A percentile compares a stretch with the other conserved stretches of the same genome.
phyloP scores from a whole-genome alignment of 1,284 basidiomycete genomes.

The Mycosarcoma maydis region DNA sequence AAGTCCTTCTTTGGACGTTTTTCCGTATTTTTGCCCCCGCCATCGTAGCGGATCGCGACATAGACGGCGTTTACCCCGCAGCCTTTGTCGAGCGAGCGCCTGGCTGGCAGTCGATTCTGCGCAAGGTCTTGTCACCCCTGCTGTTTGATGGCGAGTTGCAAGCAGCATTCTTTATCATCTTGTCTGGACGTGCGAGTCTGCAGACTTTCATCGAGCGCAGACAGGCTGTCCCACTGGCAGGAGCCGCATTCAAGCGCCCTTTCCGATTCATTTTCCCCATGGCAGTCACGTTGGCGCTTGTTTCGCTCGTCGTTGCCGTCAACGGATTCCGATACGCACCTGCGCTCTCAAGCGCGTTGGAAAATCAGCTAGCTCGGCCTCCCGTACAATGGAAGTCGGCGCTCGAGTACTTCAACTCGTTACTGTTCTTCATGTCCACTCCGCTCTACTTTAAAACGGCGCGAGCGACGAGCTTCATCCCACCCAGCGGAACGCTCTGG shows the following conservation, averaged over 20 bases:
- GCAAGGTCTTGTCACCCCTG: conserved; percentile 48
- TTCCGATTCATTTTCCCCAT: conserved; percentile 50
- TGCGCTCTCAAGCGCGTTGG: conserved; percentile 8
- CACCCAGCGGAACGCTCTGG: conserved; percentile 49
- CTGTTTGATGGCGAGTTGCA: conserved; percentile 55
- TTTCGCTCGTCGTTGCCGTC: conserved; percentile 31
- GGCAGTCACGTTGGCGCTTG: conserved; percentile 44
- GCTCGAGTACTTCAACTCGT: conserved; percentile 52
- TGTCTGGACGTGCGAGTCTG: conserved; percentile 42
- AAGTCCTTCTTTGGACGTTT: conserved; percentile 55
- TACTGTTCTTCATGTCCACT: conserved; percentile 48
- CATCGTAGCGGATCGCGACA: conserved; percentile 45
- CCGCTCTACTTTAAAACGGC: conserved; percentile 27
- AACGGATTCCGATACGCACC: conserved; percentile 47
- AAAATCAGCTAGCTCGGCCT: conserved; percentile 44
- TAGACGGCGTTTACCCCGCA: conserved; percentile 45
- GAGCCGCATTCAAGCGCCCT: conserved; percentile 53
- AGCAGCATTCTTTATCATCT: conserved; percentile 48
- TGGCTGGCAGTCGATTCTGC: conserved; percentile 41
- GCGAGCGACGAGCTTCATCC: conserved; percentile 40
- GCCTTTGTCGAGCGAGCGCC: conserved; percentile 21
- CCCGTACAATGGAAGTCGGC: conserved; percentile 32
- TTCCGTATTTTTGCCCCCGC: conserved; percentile 58
- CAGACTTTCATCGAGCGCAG: conserved; percentile 54
- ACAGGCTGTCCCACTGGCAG: conserved; percentile 34